Conservation (phyloP, 768 basidiomycete species). For the Boletellus sp. region DNA sequence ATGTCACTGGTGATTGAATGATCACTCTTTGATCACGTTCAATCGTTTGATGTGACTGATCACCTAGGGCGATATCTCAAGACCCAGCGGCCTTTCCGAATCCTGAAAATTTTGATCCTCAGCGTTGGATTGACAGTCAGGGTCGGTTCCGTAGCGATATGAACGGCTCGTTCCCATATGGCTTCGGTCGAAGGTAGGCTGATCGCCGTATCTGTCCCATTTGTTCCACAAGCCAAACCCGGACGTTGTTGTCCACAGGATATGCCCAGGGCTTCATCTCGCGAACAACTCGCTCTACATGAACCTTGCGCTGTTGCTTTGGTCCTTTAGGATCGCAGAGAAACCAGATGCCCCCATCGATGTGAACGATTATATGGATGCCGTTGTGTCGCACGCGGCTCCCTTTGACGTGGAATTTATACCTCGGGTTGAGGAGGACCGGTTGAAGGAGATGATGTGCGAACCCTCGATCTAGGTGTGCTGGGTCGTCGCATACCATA, state of each 20-base stretch:
- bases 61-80: conserved; percentile 20
- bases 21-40: neutral
- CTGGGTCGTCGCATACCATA: too few relatives aligned
- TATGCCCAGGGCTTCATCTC: conserved; percentile 60
- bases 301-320: conserved; percentile 56
- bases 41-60: neutral
- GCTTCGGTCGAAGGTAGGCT: conserved; percentile 43
- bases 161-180: conserved; percentile 42
- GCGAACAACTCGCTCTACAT: conserved; percentile 51
- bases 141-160: conserved; percentile 43
- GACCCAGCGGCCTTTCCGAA: conserved; percentile 22
- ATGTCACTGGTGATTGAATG: conserved; percentile 13
- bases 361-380: conserved; percentile 50
- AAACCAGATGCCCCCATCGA: conserved; percentile 53
- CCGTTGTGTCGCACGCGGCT: conserved; percentile 50
- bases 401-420: conserved; percentile 56
- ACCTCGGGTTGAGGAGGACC: conserved; percentile 34
- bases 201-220: neutral
- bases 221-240: neutral
- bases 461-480: neutral
- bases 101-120: conserved; percentile 50
- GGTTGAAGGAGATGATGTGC: conserved; percentile 10
- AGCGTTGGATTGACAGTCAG: conserved; percentile 46
- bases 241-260: conserved; percentile 27
- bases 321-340: conserved; percentile 54